These are phyloP conservation scores for Yamadazyma friedrichii DNA, from an alignment of 1,139 yeast species.

Conservation along the genomic window DNA sequence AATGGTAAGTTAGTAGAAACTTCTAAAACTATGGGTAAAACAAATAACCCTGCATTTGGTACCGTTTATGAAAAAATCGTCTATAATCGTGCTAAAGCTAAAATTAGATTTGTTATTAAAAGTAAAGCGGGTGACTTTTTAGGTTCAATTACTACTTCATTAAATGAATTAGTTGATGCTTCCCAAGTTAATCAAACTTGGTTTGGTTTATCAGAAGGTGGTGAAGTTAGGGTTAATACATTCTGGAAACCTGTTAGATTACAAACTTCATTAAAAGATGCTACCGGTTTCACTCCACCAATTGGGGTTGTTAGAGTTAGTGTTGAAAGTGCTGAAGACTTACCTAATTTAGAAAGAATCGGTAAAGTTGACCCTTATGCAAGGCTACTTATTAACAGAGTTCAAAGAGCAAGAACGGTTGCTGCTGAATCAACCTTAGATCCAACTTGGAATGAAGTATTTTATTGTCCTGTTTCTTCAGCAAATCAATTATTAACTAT, in stretches of 20 bases:
- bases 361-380: slow-evolving; percentile 94
- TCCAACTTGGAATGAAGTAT: slow-evolving; percentile 84
- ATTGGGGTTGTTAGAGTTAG: slow-evolving; percentile 85
- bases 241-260: slow-evolving; percentile 82
- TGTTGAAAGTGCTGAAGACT: slow-evolving; percentile 65
- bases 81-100: slow-evolving; percentile 68
- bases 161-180: slow-evolving; percentile 74
- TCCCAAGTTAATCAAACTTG: slow-evolving; percentile 73
- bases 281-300: slow-evolving; percentile 85
- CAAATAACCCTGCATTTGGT: slow-evolving; percentile 69
- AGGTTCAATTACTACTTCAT: slow-evolving; percentile 61
- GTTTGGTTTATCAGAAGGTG: slow-evolving; percentile 70
- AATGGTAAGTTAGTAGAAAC: slow-evolving; percentile 58
- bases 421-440: slow-evolving; percentile 65
- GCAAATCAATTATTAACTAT: slow-evolving; percentile 77
- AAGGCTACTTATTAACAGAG: slow-evolving; percentile 74
- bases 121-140: slow-evolving; percentile 48
- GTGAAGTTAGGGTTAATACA: slow-evolving; percentile 68
- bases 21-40: slow-evolving; percentile 59
- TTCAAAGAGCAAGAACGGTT: slow-evolving; percentile 73
- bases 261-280: slow-evolving; percentile 55
- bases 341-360: slow-evolving; percentile 80
- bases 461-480: slow-evolving; percentile 78
- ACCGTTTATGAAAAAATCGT: slow-evolving; percentile 69
- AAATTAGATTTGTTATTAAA: slow-evolving; percentile 63